Percentiles rank a stretch among this genome's conserved stretches.
Evolutionary conservation across 208 protist genomes (phyloP).

Genomic region (Giardia duodenalis): DNA sequence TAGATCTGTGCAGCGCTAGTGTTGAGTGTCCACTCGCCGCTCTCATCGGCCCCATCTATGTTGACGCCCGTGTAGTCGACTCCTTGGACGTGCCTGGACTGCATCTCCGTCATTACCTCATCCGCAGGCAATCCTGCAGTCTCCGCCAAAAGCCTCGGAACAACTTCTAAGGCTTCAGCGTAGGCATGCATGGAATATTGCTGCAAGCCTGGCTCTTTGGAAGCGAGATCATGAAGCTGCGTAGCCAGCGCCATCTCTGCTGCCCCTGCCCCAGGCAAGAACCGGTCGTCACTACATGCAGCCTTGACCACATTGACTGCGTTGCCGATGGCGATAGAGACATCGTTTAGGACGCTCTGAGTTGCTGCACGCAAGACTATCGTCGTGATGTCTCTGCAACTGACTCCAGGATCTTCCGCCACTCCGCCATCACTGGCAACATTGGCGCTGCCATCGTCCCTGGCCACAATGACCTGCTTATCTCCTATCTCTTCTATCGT

Average conservation of each 20-base stretch:
- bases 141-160: constrained; percentile 40
- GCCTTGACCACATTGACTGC: constrained; percentile 33
- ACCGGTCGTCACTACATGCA: neutral
- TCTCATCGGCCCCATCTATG: neutral
- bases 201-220: constrained; percentile 15
- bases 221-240: neutral
- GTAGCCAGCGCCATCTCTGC: constrained; percentile 34
- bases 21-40: neutral
- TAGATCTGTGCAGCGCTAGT: neutral
- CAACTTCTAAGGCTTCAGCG: constrained; percentile 38
- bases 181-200: constrained; percentile 37
- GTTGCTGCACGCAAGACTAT: constrained; percentile 93
- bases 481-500: constrained; percentile 30
- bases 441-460: neutral
- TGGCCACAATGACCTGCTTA: constrained; percentile 18
- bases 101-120: constrained; percentile 7
- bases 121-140: constrained; percentile 35
- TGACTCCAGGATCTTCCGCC: neutral
- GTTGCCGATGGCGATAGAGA: constrained; percentile 59
- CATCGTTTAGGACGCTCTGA: constrained; percentile 85
- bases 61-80: neutral
- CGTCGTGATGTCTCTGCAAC: constrained; percentile 57
- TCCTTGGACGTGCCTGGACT: neutral
- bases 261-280: constrained; percentile 38
- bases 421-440: neutral